A percentile compares a stretch with the other conserved stretches of the same genome.
phyloP scores from a whole-genome alignment of 768 basidiomycete species.

The Boletus patriciae region DNA sequence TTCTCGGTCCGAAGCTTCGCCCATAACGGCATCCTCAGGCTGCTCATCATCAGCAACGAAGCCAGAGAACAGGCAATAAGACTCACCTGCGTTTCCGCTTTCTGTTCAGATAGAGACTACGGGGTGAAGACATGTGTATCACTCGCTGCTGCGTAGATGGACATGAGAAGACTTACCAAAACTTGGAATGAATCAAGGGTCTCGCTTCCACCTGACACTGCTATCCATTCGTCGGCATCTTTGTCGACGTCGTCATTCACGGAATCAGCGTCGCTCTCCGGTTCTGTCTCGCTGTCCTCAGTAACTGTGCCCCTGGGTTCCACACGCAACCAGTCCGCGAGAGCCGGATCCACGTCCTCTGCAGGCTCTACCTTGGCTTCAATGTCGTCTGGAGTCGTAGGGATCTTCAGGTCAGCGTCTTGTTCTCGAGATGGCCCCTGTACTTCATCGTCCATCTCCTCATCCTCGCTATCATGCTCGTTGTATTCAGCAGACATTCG shows the following conservation, averaged over 20 bases:
- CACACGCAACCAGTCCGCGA: conserved; percentile 64
- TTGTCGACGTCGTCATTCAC: conserved; percentile 56
- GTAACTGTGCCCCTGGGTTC: conserved; percentile 35
- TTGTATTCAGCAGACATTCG: conserved; percentile 52
- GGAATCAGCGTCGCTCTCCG: conserved; percentile 68
- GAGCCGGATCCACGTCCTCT: conserved; percentile 45
- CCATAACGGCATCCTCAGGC: conserved; percentile 57
- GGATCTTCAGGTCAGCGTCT: conserved; percentile 4
- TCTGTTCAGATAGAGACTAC: conserved; percentile 15
- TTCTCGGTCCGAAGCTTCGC: conserved; percentile 69
- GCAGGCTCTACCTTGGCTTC: conserved; percentile 29
- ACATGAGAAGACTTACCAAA: conserved; percentile 2
- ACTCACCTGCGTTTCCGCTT: conserved; percentile 9
- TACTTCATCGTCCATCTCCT: conserved; percentile 18
- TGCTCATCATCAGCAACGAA: conserved; percentile 1
- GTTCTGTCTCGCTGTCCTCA: conserved; percentile 45
- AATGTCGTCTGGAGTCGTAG: neutral
- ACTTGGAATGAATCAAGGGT: conserved; percentile 22
- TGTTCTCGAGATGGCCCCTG: conserved; percentile 18
- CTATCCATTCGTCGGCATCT: conserved; percentile 44
- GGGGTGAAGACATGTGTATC: neutral
- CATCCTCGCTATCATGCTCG: conserved; percentile 39
- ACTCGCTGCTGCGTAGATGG: neutral
- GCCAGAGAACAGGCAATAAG: neutral
- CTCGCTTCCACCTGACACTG: conserved; percentile 22